Base-by-base conservation (phyloP, 2,329 filamentous ascomycete species). In the Fulvia fulva region DNA sequence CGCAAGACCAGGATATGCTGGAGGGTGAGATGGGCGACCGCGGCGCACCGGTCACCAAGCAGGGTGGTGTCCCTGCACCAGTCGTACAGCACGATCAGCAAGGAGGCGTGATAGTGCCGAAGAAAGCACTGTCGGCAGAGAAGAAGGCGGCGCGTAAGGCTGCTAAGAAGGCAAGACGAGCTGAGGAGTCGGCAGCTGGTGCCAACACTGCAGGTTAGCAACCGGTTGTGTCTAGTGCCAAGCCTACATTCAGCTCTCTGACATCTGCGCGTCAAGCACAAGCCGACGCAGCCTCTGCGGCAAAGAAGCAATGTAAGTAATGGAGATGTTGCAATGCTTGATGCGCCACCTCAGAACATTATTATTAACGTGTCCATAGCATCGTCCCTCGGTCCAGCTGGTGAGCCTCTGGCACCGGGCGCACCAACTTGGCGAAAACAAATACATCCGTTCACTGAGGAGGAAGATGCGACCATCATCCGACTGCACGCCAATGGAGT, bases 121-220 rank as follows among this genome's bases (percentile, higher is more conserved):
- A 64, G 56, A 57, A 55, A 51, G 57, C 58, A 1, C 57, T 56
- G 34, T 63, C 59, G 11, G 68, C 71, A 23, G 68, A 69, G 49
- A 79, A 82, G 61, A 81, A 80, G 69, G 80, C 80, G 62, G 78
- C 80, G 55, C 75, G 81, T 61, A 84, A 81, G 71, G 75, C 75
- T 63, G 77, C 75, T 59, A 85, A 85, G 77, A 83, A 82, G 70
- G 77, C 79, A 67, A 76, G 78, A 66, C 74, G 75, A 57, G 73
- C 76, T 65, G 77, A 77, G 51, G 73, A 79, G 68, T 74, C 73
- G 67, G 65, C 63, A 41, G 68, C 34, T 30, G 55, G 19, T 47
- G 47, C 47, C 25, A 50, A 21, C 11, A 26, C 47, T 50, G 53
- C 41, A 46, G 23, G 41, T 45, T 46, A 34, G 41, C 1, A 46